Percentiles rank a stretch among this genome's conserved stretches.
phyloP scores from a whole-genome alignment of 345 rosid species.

The Brassica incana region DNA sequence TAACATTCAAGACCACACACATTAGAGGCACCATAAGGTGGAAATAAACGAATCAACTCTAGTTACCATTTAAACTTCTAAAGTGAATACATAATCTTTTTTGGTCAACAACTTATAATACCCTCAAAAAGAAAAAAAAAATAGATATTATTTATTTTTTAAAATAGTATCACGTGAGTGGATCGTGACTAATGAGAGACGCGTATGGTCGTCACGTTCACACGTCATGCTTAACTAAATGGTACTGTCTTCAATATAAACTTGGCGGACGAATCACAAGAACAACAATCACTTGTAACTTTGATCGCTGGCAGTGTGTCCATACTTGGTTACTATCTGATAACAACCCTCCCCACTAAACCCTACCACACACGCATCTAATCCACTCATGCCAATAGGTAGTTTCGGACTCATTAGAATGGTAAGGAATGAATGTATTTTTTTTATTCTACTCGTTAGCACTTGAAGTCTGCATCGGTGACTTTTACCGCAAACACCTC shows the following conservation, averaged over 20 bases:
- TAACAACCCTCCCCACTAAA: conserved; percentile 25
- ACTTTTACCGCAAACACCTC: conserved; percentile 38
- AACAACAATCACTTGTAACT: background rate
- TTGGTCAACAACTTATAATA: conserved; percentile 33
- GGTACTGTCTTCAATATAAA: background rate
- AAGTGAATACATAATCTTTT: conserved; percentile 26
- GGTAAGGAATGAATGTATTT: background rate
- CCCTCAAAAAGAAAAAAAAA: background rate
- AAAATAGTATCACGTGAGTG: conserved; percentile 32
- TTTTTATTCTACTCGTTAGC: too few species aligned
- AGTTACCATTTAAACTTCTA: background rate
- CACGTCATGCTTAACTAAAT: conserved; percentile 29
- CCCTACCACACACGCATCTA: conserved; percentile 37
- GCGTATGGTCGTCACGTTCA: conserved; percentile 39
- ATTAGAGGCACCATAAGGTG: conserved; percentile 22
- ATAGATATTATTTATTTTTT: too few species aligned
- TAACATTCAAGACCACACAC: background rate
- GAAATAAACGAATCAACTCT: conserved; percentile 11
- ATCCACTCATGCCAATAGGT: conserved; percentile 39
- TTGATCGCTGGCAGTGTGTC: conserved; percentile 24
- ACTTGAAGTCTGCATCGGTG: background rate
- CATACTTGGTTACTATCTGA: conserved; percentile 19
- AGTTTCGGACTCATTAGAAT: too few species aligned
- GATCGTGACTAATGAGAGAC: conserved; percentile 34
- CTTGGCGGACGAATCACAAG: background rate